Evolutionary conservation across 2,329 filamentous ascomycete genomes (phyloP), one percentile per base, ranked within the genome.

Genomic region (Colletotrichum tanaceti): DNA sequence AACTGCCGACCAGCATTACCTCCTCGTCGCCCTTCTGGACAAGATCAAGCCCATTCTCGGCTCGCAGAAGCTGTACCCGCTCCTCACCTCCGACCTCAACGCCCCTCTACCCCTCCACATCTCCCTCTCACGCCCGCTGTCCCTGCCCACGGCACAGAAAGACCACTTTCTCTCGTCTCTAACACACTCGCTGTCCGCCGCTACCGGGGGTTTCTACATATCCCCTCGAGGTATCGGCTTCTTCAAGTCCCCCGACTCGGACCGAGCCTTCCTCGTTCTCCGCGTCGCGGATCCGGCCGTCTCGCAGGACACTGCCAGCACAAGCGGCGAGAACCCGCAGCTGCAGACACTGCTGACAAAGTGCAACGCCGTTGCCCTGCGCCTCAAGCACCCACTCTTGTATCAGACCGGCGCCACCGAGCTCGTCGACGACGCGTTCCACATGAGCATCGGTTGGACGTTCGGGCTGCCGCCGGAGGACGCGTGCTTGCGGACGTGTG

Each of bases 401-500:
- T 98, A 98, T 77, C 77, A 81, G 63, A 58, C 59, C 22, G 61
- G 71, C 14, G 46, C 38, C 18, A 60, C 65, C 35, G 43, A 76
- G 72, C 41, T 70, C 55, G 72, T 77, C 10, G 72, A 74, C 5
- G 78, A 84, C 57, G 88, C 86, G 24, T 98, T 98, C 75, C 96
- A 99, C 79, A 82, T 98, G 68, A 97, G 94, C 53, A 88, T 99
- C 64, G 96, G 91, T 0, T 98, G 95, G 96, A 91, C 87, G 1
- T 84, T 95, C 70, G 78, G 83, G 11, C 77, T 81, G 49, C 89
- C 88, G 0, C 81, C 78, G 6, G 67, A 80, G 3, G 82, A 85
- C 41, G 74, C 86, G 16, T 74, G 75, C 18, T 71, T 77, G 58
- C 74, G 74, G 32, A 85, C 83, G 0, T 73, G 76, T 3, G 67